Conservation (phyloP, 306 rosid species). For the Hylodesmum podocarpum region DNA sequence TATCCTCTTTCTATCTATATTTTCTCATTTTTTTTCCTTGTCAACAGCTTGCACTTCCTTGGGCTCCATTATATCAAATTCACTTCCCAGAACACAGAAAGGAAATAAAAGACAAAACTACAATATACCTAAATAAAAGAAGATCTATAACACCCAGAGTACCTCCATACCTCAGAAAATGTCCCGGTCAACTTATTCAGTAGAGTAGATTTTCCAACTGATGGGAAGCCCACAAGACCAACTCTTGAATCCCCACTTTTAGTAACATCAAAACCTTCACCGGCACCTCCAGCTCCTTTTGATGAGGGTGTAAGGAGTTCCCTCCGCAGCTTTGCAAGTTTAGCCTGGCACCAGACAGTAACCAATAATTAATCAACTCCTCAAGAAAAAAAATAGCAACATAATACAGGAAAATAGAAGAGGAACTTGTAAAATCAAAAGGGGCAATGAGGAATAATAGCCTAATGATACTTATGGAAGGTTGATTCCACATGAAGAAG, state of each 20-base stretch:
- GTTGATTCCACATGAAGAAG: not conserved
- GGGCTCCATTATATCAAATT: slow-evolving; percentile 5
- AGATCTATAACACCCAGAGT: not conserved
- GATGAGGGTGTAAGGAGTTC: slow-evolving; percentile 86
- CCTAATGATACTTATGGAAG: not conserved
- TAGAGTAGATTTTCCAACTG: slow-evolving; percentile 95
- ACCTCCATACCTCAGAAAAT: slow-evolving; percentile 82
- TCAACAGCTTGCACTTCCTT: slow-evolving; percentile 4
- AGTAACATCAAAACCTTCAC: slow-evolving; percentile 99
- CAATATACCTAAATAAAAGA: not conserved
- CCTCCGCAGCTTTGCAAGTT: slow-evolving; percentile 93
- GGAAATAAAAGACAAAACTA: slow-evolving; percentile 10
- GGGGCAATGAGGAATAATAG: not conserved
- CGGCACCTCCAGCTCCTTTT: slow-evolving; percentile 94
- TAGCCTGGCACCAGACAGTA: slow-evolving; percentile 64
- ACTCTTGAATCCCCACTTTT: slow-evolving; percentile 99
- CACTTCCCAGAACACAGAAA: slow-evolving; percentile 9
- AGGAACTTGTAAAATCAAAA: not conserved
- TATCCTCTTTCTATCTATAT: not conserved
- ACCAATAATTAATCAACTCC: slow-evolving; percentile 14
- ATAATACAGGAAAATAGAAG: not conserved
- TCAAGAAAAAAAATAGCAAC: not conserved
- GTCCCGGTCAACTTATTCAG: slow-evolving; percentile 97
- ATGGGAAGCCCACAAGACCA: slow-evolving; percentile 98
- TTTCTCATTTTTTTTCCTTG: not conserved